phyloP scores from a whole-genome alignment of 2,329 filamentous ascomycete species.

The Trichophyton verrucosum region DNA sequence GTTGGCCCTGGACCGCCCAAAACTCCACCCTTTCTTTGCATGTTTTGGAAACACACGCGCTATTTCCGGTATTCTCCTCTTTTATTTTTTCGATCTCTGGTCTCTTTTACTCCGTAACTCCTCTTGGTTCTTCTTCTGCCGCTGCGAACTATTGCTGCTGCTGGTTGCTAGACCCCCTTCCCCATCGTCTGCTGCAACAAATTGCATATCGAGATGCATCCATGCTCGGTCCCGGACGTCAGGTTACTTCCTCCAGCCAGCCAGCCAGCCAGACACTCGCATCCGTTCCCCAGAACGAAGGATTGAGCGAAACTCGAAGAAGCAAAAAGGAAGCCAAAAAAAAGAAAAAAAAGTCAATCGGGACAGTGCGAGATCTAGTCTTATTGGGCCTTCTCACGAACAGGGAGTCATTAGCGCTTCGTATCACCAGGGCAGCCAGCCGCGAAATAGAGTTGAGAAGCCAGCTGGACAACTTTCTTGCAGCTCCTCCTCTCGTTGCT shows the following conservation, averaged over 20 bases:
- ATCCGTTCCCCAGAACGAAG: too few relatives aligned
- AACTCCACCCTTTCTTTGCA: neutral
- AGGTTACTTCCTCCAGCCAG: neutral
- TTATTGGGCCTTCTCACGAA: neutral
- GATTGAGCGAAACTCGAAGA: neutral
- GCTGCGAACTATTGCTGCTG: too few relatives aligned
- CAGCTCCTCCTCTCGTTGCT: neutral
- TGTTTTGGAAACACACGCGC: neutral
- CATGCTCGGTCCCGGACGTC: neutral
- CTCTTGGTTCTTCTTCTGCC: neutral
- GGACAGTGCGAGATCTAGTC: neutral
- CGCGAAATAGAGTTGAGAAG: slow-evolving; percentile 4
- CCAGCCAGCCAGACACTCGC: neutral
- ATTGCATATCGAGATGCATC: neutral
- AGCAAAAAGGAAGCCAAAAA: neutral
- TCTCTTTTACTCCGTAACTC: neutral
- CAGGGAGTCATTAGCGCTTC: slow-evolving; percentile 5
- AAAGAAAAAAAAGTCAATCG: neutral
- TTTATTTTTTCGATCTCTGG: neutral
- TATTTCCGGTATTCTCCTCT: neutral
- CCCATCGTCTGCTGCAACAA: too few relatives aligned
- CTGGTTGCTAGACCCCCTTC: too few relatives aligned
- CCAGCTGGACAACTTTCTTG: neutral
- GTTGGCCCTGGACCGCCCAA: neutral
- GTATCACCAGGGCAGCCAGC: slow-evolving; percentile 5